phyloP scores from a whole-genome alignment of 345 rosid species.

The Pugionium dolabratum region DNA sequence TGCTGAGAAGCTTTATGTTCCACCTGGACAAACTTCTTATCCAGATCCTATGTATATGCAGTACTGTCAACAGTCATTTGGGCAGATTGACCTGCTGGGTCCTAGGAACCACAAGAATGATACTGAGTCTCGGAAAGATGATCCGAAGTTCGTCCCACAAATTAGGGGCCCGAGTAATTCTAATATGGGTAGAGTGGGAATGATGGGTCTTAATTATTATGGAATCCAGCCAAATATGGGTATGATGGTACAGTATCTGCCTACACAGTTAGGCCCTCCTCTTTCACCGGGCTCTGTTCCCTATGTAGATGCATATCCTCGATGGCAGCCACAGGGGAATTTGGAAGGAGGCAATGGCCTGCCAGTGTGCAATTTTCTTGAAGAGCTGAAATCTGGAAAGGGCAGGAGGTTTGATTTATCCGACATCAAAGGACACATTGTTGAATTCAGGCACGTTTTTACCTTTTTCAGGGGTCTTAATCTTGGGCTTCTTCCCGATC shows the following conservation, averaged over 20 bases:
- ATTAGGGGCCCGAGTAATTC: slow-evolving; percentile 38
- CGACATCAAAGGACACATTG: slow-evolving; percentile 61
- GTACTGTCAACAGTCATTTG: slow-evolving; percentile 51
- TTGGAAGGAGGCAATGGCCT: slow-evolving; percentile 45
- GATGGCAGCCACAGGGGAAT: slow-evolving; percentile 55
- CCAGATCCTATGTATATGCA: slow-evolving; percentile 49
- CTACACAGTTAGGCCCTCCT: slow-evolving; percentile 46
- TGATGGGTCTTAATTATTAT: slow-evolving; percentile 40
- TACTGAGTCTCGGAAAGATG: slow-evolving; percentile 45
- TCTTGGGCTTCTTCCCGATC: slow-evolving; percentile 1
- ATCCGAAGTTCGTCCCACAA: slow-evolving; percentile 40
- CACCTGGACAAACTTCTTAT: slow-evolving; percentile 52
- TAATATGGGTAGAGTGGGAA: slow-evolving; percentile 41
- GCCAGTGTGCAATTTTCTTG: slow-evolving; percentile 51
- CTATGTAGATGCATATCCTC: slow-evolving; percentile 44
- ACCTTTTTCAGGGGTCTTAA: slow-evolving; percentile 13
- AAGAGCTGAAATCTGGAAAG: slow-evolving; percentile 64
- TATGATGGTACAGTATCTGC: slow-evolving; percentile 48
- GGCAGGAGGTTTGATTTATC: slow-evolving; percentile 65
- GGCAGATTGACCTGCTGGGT: slow-evolving; percentile 46
- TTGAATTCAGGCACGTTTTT: slow-evolving; percentile 59
- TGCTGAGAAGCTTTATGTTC: slow-evolving; percentile 48
- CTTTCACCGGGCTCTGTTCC: slow-evolving; percentile 42
- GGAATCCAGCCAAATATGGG: slow-evolving; percentile 49
- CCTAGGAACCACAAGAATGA: slow-evolving; percentile 44